Conservation (phyloP, 176 grass and related monocot species). For the Calamus simplicifolius region DNA sequence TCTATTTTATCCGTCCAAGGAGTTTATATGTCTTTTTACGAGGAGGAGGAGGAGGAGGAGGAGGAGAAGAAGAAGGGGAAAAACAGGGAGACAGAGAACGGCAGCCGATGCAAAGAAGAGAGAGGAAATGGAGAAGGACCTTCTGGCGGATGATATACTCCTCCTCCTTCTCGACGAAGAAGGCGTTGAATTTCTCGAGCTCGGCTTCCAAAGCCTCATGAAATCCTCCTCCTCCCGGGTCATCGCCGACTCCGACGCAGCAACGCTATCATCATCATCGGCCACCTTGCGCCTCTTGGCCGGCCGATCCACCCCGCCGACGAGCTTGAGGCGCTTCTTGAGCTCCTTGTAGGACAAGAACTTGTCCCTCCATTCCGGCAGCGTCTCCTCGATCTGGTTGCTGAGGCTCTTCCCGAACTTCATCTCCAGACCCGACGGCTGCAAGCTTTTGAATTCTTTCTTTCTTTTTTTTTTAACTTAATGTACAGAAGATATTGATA, state of each 20-base stretch:
- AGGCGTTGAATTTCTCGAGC: conserved; percentile 85
- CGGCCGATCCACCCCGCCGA: conserved; percentile 21
- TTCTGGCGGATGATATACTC: conserved; percentile 77
- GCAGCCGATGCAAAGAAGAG: background rate
- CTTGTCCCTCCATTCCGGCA: conserved; percentile 75
- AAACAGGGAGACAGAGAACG: no score
- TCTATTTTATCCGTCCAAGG: no score
- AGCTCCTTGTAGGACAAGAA: conserved; percentile 88
- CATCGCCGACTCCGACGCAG: background rate
- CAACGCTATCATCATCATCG: no score
- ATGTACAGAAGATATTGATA: no score
- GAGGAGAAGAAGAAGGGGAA: no score
- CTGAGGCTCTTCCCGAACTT: conserved; percentile 93
- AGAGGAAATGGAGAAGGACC: conserved; percentile 8
- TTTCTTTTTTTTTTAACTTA: no score
- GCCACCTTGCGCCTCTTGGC: no score
- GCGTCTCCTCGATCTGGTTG: conserved; percentile 81
- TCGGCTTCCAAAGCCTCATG: conserved; percentile 63
- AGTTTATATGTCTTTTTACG: no score
- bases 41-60: no score
- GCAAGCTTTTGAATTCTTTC: no score
- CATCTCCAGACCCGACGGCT: conserved; percentile 20
- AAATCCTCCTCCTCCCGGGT: conserved; percentile 44
- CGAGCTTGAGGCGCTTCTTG: conserved; percentile 60
- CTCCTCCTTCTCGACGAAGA: conserved; percentile 93